Base-by-base conservation (phyloP, 2,329 filamentous ascomycete genomes). In the Paraphoma sp. region DNA sequence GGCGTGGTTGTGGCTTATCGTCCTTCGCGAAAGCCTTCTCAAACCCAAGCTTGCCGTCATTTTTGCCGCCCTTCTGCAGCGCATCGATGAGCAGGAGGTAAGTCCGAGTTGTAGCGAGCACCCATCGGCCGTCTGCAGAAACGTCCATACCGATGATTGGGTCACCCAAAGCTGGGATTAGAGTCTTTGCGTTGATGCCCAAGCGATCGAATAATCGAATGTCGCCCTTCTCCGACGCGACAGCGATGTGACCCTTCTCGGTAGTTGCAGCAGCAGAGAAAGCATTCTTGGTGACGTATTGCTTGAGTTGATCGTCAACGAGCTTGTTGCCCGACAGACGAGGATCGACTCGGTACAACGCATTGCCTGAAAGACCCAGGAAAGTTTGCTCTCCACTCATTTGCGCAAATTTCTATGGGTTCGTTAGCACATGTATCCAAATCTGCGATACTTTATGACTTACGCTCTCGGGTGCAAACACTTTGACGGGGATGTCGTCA, bases 21-120 rank as follows among this genome's bases (percentile, higher is more conserved):
- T 97, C 93, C 64, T 96, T 96, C 3, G 91, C 88, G 70, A 99
- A 99, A 0, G 92, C 83, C 75, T 91, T 93, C 78, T 99, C 93
- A 72, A 99, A 99, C 1, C 95, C 95, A n/a, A 99, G 88, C 78
- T 97, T 97, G 73, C 95, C 95, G 73, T 95, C 92, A 64, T 98
- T 96, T 83, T 97, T 98, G 75, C 95, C 95, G 1, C 89, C 86
- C 73, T 95, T 93, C 73, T 99, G 95, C 67, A 94, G 79, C 0
- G 93, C 87, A 72, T 99, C 95, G 61, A 99, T 92, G 59, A 99
- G 89, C 7, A 99, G 86, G 11, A 99, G 87, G 74, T 98, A 99
- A 4, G 94, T 99, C 45, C 90, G 88, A 68, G 94, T 97, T 1
- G 95, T 99, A 16, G 91, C 95, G 33, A 99, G 85, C 16, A 99